Conservation (phyloP, 1,284 basidiomycete species). For the Butyriboletus appendiculatus region DNA sequence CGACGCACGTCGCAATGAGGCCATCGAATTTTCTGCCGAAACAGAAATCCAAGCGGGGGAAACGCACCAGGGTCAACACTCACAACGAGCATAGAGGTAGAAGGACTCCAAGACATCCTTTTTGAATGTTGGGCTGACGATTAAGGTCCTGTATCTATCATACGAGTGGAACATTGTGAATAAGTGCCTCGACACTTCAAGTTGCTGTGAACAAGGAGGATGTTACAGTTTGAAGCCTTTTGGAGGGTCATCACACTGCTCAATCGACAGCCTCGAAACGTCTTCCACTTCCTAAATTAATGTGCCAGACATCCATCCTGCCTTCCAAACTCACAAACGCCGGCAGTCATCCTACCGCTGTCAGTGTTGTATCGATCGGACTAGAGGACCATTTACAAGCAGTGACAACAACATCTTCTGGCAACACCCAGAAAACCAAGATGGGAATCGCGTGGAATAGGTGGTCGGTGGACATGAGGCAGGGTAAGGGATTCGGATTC, state of each 20-base stretch:
- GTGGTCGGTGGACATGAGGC: slow-evolving; percentile 20
- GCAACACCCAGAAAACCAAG: slow-evolving; percentile 1
- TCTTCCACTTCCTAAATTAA: neutral
- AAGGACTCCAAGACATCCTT: neutral
- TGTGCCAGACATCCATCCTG: neutral
- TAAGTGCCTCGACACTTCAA: neutral
- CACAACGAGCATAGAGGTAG: neutral
- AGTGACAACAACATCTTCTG: neutral
- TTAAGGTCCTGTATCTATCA: neutral
- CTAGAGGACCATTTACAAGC: neutral
- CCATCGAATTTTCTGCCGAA: neutral
- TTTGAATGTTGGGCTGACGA: neutral
- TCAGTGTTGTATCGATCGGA: neutral
- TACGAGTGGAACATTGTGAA: neutral
- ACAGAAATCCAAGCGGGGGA: neutral
- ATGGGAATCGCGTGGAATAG: slow-evolving; percentile 19
- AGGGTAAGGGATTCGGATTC: slow-evolving; percentile 4
- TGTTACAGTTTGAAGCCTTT: neutral
- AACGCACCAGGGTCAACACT: neutral
- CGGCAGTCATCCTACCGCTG: neutral
- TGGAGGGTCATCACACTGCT: neutral
- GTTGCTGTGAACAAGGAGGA: neutral
- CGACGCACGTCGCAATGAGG: neutral
- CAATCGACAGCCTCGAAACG: neutral
- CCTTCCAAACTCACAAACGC: neutral